Evolutionary conservation across 805 yeast species (phyloP), one percentile per base, ranked within the genome.

Genomic region (Wickerhamomyces rabaulensis): DNA sequence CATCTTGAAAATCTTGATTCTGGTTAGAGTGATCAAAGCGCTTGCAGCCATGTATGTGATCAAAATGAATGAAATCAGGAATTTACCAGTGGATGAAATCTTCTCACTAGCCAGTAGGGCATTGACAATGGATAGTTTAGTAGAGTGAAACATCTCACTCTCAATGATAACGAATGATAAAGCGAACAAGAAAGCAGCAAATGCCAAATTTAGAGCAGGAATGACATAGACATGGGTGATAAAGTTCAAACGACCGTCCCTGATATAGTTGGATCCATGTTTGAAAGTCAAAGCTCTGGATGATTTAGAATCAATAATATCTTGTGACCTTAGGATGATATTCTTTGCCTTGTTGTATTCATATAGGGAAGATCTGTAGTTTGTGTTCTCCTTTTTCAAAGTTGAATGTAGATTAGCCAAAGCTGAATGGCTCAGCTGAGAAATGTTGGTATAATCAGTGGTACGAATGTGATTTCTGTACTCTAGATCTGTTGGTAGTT

Each of bases 131-230:
- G 92, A 85, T 15, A 80, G 62, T 43, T 60, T 68, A 1, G 91
- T 79, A 4, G 88, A 85, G 61, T 87, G 91, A 45, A 84, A 72
- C 31, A 84, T 66, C 58, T 88, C 96, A 17, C 91, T 82, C 66
- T 85, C 81, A n/a, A 84, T 71, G 4, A 88, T 67, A 2, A 79
- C 58, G 7, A 79, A 61, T 0, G 91, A 78, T 6, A 77, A 55
- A 0, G 57, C 38, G 12, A 69, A 70, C 17, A 83, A 57, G 0
- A 71, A 13, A 0, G 74, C 45, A 0, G 87, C 73, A 17, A 67
- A 50, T 0, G 72, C 19, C n/a, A 79, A 66, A 39, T 74, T 72
- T 1, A 69, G 37, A 7, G 63, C 41, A 0, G 91, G 90, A 8
- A 69, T 59, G 9, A 78, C 40, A 40, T 66, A 69, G 47, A 73